Evolutionary conservation across 176 grass and related monocot species (phyloP).

Genomic region (Phragmites australis): DNA sequence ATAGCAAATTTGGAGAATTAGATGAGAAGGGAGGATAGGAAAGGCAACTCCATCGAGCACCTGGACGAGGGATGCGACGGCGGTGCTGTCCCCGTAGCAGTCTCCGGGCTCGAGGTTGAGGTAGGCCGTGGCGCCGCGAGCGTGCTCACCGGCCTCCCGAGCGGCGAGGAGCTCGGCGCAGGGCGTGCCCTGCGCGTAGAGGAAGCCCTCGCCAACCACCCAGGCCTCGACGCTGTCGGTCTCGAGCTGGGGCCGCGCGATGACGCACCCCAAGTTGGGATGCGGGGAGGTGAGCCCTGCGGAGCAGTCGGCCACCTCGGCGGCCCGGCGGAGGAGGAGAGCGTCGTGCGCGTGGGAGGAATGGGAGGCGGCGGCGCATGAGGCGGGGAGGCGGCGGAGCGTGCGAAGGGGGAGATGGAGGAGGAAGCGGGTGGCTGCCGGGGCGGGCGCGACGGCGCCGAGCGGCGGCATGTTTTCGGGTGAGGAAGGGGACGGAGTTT

Average conservation of each 20-base stretch:
- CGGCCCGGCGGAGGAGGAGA: constrained; percentile 53
- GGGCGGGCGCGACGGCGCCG: neutral
- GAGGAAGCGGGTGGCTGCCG: neutral
- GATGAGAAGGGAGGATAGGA: neutral
- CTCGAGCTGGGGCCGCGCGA: constrained; percentile 38
- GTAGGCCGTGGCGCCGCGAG: constrained; percentile 68
- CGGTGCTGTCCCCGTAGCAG: constrained; percentile 73
- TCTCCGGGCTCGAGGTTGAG: constrained; percentile 89
- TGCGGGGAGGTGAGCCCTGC: constrained; percentile 74
- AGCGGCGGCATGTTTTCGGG: neutral
- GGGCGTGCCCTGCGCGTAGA: constrained; percentile 90
- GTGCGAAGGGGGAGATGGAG: neutral
- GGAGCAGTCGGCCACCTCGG: constrained; percentile 76
- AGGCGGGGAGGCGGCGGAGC: neutral
- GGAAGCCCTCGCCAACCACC: constrained; percentile 73
- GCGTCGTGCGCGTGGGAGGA: constrained; percentile 43
- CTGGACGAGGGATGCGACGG: constrained; percentile 74
- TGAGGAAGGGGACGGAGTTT: neutral
- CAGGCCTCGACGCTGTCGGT: constrained; percentile 1
- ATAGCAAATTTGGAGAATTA: neutral
- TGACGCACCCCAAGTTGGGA: constrained; percentile 90
- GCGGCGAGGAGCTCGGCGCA: constrained; percentile 80
- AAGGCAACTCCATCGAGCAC: constrained; percentile 27
- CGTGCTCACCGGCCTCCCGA: constrained; percentile 60
- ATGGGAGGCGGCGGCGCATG: neutral